Conservation (phyloP, 768 basidiomycete genomes). For the Suillus alpinus region DNA sequence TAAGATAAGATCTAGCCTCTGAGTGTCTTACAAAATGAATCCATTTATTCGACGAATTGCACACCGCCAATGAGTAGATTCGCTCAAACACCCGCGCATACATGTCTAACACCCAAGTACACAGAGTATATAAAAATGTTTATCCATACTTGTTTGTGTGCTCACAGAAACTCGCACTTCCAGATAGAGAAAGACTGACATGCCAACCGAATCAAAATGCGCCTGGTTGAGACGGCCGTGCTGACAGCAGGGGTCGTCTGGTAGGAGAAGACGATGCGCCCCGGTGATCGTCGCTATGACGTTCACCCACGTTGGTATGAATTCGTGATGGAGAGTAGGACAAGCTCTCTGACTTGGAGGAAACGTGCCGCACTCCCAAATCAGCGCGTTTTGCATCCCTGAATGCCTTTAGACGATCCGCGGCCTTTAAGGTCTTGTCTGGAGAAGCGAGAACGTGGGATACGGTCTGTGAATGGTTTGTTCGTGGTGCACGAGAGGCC, state of each 20-base stretch:
- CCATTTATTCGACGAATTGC: neutral
- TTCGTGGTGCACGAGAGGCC: conserved; percentile 8
- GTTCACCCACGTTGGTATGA: neutral
- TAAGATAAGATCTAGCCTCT: neutral
- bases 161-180: neutral
- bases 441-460: conserved; percentile 13
- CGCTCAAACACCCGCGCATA: neutral
- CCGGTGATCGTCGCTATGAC: neutral
- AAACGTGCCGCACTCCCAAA: conserved; percentile 13
- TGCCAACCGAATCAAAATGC: conserved; percentile 3
- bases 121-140: neutral
- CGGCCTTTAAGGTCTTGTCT: conserved; percentile 32
- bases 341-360: conserved; percentile 1
- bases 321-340: neutral
- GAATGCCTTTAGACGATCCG: conserved; percentile 47
- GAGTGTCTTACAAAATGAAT: neutral
- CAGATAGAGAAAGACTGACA: neutral
- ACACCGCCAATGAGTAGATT: neutral
- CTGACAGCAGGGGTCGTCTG: neutral
- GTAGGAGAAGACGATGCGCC: neutral
- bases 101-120: neutral
- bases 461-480: neutral
- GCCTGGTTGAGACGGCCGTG: conserved; percentile 1
- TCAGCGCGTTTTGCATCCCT: conserved; percentile 46
- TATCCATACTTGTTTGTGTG: neutral